Conservation (phyloP, 2,329 filamentous ascomycete species). For the Ophiostoma sp. region DNA sequence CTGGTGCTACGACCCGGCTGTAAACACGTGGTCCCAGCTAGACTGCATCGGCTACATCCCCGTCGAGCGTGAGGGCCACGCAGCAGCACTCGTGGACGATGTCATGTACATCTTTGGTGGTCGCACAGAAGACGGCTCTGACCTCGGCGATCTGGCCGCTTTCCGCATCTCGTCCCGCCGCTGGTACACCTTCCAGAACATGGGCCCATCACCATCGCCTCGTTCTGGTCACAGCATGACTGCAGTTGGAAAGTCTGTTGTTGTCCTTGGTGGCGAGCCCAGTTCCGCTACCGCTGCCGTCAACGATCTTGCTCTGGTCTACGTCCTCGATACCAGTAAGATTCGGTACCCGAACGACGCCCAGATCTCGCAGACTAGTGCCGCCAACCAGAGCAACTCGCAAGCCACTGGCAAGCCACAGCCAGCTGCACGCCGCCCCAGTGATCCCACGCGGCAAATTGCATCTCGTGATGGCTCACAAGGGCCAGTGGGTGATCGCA, state of each 20-base stretch:
- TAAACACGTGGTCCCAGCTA: slow-evolving; percentile 78
- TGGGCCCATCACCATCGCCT: slow-evolving; percentile 91
- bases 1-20: slow-evolving; percentile 84
- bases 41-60: slow-evolving; percentile 98
- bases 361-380: slow-evolving; percentile 33
- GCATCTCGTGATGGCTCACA: slow-evolving; percentile 49
- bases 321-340: slow-evolving; percentile 89
- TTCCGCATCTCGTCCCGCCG: slow-evolving; percentile 68
- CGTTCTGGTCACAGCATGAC: slow-evolving; percentile 98
- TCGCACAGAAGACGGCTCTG: slow-evolving; percentile 84
- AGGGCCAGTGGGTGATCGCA: slow-evolving; percentile 47
- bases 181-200: slow-evolving; percentile 99
- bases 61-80: slow-evolving; percentile 86
- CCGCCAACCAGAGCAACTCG: slow-evolving; percentile 24
- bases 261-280: slow-evolving; percentile 89
- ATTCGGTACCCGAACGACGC: slow-evolving; percentile 90
- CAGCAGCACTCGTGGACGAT: slow-evolving; percentile 86
- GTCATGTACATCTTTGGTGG: slow-evolving; percentile 99
- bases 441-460: slow-evolving; percentile 36
- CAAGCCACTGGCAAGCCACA: slow-evolving; percentile 30
- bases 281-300: slow-evolving; percentile 78
- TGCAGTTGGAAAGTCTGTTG: slow-evolving; percentile 82
- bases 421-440: slow-evolving; percentile 31
- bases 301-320: slow-evolving; percentile 80
- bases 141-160: slow-evolving; percentile 88